Base-by-base conservation (phyloP, 2,329 filamentous ascomycete genomes). In the Ophiocordyceps camponoti-leonardi region DNA sequence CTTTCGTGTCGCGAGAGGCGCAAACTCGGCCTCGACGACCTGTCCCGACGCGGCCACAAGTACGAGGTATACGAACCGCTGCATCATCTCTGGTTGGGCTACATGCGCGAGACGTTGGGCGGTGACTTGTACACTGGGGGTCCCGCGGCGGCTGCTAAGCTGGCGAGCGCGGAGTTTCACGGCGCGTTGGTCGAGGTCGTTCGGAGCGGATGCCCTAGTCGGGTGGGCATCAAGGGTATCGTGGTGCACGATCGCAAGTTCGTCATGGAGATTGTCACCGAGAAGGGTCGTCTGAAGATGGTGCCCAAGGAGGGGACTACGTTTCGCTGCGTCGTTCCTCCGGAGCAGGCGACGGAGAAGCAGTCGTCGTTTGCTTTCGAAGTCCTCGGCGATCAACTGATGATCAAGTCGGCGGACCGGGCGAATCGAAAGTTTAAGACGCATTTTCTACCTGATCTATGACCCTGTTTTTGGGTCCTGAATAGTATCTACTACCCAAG, bases 351-450 rank as follows among this genome's bases (percentile, higher is more conserved):
- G 26, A 18, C 35, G 3, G 44, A 26, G 6, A 14, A n/a, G 7
- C 31, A 43, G 5, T 50, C 41, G 7, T 51, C 44, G 13, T 69
- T 95, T 55, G 72, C 80, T 0, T 92, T 95, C 54, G 90, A 96
- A 60, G 68, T 96, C 2, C 75, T 90, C 51, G 92, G 92, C 3
- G 83, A 86, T 54, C 86, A 93, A 58, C 88, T 96, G 56, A 78
- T 86, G 69, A 77, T 81, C 52, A 73, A 87, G 12, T 80, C 90
- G 2, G 79, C 83, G 16, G 90, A 96, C 59, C 71, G 92, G 20
- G 86, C 87, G 43, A 94, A 83, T 55, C 86, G 79, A 65, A 96
- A 94, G 66, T 94, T 94, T 64, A 94, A 92, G 64, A 72, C 77
- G 58, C 87, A 90, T 58, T 86, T 85, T 55, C 68, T 87, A 50